Evolutionary conservation across 495 filamentous ascomycete species (phyloP).

Genomic region (Xylaria longipes): DNA sequence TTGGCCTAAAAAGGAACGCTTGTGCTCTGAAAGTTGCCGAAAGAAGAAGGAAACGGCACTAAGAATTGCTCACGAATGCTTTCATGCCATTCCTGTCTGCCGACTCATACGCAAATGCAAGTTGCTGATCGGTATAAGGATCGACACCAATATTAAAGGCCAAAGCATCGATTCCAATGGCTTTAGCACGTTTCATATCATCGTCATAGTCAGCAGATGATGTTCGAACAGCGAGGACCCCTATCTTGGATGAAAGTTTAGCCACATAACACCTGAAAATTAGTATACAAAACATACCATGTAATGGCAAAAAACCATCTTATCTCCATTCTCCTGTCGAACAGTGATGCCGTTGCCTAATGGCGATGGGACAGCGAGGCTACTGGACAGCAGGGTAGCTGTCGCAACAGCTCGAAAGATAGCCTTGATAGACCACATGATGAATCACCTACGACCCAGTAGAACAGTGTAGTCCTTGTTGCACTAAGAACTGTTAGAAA

Average conservation of each 20-base stretch:
- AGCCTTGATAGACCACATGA: slow-evolving; percentile 14
- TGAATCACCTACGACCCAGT: background rate
- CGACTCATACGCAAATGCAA: slow-evolving; percentile 57
- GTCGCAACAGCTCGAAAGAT: background rate
- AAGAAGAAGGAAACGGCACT: no score
- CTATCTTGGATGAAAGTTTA: slow-evolving; percentile 50
- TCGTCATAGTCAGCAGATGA: slow-evolving; percentile 59
- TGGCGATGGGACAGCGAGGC: slow-evolving; percentile 8
- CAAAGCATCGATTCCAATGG: slow-evolving; percentile 65
- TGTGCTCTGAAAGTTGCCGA: no score
- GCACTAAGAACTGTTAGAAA: background rate
- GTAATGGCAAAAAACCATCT: slow-evolving; percentile 65
- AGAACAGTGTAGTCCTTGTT: background rate
- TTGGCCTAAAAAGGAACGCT: no score
- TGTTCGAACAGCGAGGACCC: slow-evolving; percentile 57
- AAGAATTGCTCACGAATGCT: no score
- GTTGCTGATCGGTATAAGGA: slow-evolving; percentile 51
- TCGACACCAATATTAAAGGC: slow-evolving; percentile 65
- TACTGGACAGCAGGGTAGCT: slow-evolving; percentile 7
- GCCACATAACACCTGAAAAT: background rate
- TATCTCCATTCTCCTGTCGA: slow-evolving; percentile 27
- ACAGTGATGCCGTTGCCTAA: slow-evolving; percentile 9
- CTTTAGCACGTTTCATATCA: slow-evolving; percentile 63
- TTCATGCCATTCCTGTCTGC: slow-evolving; percentile 64
- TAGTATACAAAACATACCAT: slow-evolving; percentile 51